A percentile compares a stretch with the other conserved stretches of the same genome.
Conservation (phyloP, 495 filamentous ascomycete genomes). For the Aspergillus kassunensis region DNA sequence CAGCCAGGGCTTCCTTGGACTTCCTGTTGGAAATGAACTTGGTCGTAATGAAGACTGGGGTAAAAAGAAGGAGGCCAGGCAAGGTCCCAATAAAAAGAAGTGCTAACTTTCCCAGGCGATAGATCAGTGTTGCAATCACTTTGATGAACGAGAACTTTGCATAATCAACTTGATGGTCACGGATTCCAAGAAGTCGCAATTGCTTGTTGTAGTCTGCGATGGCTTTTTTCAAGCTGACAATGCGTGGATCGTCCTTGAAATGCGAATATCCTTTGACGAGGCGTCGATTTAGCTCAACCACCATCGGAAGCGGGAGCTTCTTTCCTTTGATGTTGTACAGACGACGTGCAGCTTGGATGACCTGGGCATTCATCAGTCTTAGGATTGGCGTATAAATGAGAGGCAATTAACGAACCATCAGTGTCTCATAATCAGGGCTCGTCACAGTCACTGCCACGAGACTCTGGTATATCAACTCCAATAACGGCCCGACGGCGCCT, state of each 20-base stretch:
- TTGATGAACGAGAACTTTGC: slow-evolving; percentile 73
- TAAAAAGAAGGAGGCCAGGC: slow-evolving; percentile 83
- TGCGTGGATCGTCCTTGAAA: slow-evolving; percentile 87
- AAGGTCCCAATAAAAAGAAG: slow-evolving; percentile 77
- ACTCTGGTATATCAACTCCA: slow-evolving; percentile 82
- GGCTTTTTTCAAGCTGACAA: slow-evolving; percentile 70
- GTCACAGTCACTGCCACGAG: slow-evolving; percentile 89
- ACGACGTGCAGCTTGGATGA: slow-evolving; percentile 89
- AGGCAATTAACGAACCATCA: slow-evolving; percentile 63
- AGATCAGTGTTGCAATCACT: slow-evolving; percentile 73
- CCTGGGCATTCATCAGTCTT: slow-evolving; percentile 43
- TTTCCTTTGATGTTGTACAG: slow-evolving; percentile 93
- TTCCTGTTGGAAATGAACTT: slow-evolving; percentile 91
- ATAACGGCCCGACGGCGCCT: slow-evolving; percentile 73
- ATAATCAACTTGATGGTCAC: slow-evolving; percentile 95
- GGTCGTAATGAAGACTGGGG: slow-evolving; percentile 83
- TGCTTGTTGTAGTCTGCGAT: slow-evolving; percentile 86
- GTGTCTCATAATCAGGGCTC: slow-evolving; percentile 90
- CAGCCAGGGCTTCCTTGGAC: slow-evolving; percentile 83
- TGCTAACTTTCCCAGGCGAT: slow-evolving; percentile 70
- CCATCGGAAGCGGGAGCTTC: slow-evolving; percentile 88
- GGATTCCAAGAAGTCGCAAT: slow-evolving; percentile 77
- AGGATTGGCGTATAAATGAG: background rate
- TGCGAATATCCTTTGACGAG: slow-evolving; percentile 87
- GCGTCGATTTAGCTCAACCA: slow-evolving; percentile 93